These are phyloP conservation scores for Plasmopara viticola DNA, from an alignment of 352 stramenopile species.

Conservation along the genomic window DNA sequence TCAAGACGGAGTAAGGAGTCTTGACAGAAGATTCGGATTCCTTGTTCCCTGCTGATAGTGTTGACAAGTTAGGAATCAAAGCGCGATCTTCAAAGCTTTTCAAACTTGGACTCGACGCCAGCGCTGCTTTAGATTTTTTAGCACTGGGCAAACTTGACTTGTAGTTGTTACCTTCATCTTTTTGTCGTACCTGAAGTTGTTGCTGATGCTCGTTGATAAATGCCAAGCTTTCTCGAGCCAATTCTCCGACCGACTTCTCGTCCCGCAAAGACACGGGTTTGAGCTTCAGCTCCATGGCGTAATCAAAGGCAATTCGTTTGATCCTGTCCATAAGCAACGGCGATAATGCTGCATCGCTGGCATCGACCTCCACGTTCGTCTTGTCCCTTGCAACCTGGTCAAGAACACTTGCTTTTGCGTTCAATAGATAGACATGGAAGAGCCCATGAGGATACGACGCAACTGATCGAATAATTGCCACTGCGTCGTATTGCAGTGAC, in stretches of 20 bases:
- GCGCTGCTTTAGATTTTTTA: constrained; percentile 1
- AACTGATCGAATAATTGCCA: constrained; percentile 44
- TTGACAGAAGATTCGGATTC: constrained; percentile 7
- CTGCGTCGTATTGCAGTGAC: constrained; percentile 39
- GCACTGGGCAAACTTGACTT: constrained; percentile 3
- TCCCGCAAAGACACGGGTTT: constrained; percentile 26
- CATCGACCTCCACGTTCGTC: constrained; percentile 5
- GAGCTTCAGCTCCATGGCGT: constrained; percentile 45
- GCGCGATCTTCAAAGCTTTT: constrained; percentile 3
- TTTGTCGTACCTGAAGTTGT: constrained; percentile 5
- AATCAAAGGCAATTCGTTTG: constrained; percentile 56
- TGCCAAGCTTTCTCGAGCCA: constrained; percentile 51
- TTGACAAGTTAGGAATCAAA: constrained; percentile 22
- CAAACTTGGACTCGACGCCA: constrained; percentile 2
- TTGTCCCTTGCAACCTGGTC: neutral
- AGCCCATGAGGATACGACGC: constrained; percentile 60
- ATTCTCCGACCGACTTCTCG: constrained; percentile 50
- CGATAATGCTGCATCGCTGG: constrained; percentile 1
- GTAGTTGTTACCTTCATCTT: constrained; percentile 5
- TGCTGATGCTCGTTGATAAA: constrained; percentile 41
- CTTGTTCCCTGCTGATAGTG: constrained; percentile 24
- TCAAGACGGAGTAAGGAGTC: constrained; percentile 39
- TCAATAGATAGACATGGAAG: constrained; percentile 35
- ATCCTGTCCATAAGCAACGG: constrained; percentile 39
- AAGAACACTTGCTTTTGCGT: constrained; percentile 13